Evolutionary conservation across 1,284 basidiomycete species (phyloP).

Genomic region (Cutaneotrichosporon sp.): DNA sequence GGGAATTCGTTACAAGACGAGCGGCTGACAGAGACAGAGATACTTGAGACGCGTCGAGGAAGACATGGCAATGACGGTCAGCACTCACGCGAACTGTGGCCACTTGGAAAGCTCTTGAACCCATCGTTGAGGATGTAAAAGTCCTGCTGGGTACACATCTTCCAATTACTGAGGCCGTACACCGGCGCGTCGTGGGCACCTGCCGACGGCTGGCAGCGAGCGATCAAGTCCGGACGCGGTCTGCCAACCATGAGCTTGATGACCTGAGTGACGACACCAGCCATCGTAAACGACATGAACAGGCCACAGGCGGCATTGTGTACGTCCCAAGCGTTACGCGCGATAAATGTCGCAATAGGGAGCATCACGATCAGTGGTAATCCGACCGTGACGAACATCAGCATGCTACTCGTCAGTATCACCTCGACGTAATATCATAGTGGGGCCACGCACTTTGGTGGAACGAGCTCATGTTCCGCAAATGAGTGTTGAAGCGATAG

Average conservation of each 20-base stretch:
- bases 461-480: slow-evolving; percentile 79
- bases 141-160: slow-evolving; percentile 75
- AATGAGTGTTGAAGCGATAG: slow-evolving; percentile 68
- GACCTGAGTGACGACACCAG: slow-evolving; percentile 78
- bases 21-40: too few species aligned
- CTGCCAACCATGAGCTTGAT: slow-evolving; percentile 76
- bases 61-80: too few species aligned
- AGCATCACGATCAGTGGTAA: slow-evolving; percentile 69
- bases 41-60: too few species aligned
- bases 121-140: slow-evolving; percentile 68
- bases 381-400: slow-evolving; percentile 68
- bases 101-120: slow-evolving; percentile 90
- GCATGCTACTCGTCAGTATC: slow-evolving; percentile 54
- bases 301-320: slow-evolving; percentile 78
- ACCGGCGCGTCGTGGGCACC: slow-evolving; percentile 65
- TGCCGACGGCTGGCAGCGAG: slow-evolving; percentile 71
- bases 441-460: slow-evolving; percentile 56
- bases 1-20: too few species aligned
- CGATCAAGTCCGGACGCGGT: slow-evolving; percentile 79
- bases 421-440: not conserved
- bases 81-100: slow-evolving; percentile 60
- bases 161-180: slow-evolving; percentile 70
- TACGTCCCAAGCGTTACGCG: slow-evolving; percentile 81
- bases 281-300: slow-evolving; percentile 66
- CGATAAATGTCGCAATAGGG: slow-evolving; percentile 66